Evolutionary conservation across 1,284 basidiomycete genomes (phyloP), one percentile per base, ranked within the genome.

Genomic region (Marasmius tenuissimus): DNA sequence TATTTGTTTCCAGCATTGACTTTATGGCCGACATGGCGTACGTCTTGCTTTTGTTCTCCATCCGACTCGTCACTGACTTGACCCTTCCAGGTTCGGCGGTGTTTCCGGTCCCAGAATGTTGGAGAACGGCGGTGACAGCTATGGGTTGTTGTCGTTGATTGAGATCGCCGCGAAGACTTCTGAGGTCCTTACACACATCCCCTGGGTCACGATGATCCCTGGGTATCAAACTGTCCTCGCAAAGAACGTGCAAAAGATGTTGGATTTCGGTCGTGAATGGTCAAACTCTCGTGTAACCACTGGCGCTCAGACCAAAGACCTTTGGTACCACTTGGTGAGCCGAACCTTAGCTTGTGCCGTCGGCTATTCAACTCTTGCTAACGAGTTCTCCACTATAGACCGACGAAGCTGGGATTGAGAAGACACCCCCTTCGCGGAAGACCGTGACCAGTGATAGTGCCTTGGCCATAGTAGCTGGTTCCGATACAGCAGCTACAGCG

Each of bases 401-500:
- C 56, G 77, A 81, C 63, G 79, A 81, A 62, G 73, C 73, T 54
- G 72, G 73, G 9, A 50, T 73, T 45, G 79, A 78, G 37, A 70
- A 69, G 16, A 51, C 40, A 0, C 67, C 69, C 0, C 74, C 73
- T 42, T 70, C 79, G 2, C 65, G 72, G 20, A 67, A 65, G 9
- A 71, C 75, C 40, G 70, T 81, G 14, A 68, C 75, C 4, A 68
- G 74, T 5, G 80, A 81, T 34, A 76, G 75, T 16, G 70, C 73
- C 73, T 55, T 72, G 16, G 69, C 69, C 0, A 70, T 73, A 33
- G 55, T 70, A 3, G 80, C 78, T 0, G 80, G 78, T 2, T 74
- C 79, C 0, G 80, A 81, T 55, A 81, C 79, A 0, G 77, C 77
- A 0, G 71, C 76, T 3, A 72, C 70, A 27, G 71, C 71, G 4